Evolutionary conservation across 192 early-diverging fungal species (phyloP), one percentile per base, ranked within the genome.

Genomic region (Obelidium mucronatum): DNA sequence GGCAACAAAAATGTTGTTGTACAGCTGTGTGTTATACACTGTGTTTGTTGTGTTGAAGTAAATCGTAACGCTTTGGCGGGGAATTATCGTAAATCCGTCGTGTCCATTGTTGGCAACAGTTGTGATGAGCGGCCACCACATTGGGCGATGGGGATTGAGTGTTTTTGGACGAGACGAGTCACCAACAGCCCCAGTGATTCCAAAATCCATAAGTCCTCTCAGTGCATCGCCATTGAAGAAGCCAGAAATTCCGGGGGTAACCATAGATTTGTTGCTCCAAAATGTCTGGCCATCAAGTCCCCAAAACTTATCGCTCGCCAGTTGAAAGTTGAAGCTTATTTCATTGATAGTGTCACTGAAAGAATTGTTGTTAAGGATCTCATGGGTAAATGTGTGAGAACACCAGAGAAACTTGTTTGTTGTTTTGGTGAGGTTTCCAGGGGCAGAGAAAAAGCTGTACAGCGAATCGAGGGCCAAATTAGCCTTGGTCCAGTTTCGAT

Each of bases 401-500:
- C 65, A 70, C 83, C 83, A 84, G 55, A 59, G 74, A 66, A 83
- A 84, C 37, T 81, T 40, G 74, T 37, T 60, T 53, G 72, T 33
- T 11, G 28, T 60, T 60, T 13, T 60, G 11, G 59, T 60, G 11
- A 60, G 13, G 13, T 22, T 60, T 52, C 13, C 51, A 52, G 13
- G 13, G n/a, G 13, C 51, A 52, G 51, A 13, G 51, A 52, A 52
- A 52, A 52, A 52, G 51, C 13, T 15, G n/a, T 52, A 52, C 51
- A 60, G 26, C 13, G 15, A 11, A 30, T 60, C 59, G 11, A 30
- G 33, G 17, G 13, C 15, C 59, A 60, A 60, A 17, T 26, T 26
- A 26, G 59, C 8, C 33, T 30, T 17, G 17, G n/a, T 30, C 59
- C 59, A 60, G 28, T 60, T 60, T 60, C 8, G 8, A 30, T 73